Evolutionary conservation across 441 rosid species (phyloP).

Genomic region (Erodium chrysanthum): DNA sequence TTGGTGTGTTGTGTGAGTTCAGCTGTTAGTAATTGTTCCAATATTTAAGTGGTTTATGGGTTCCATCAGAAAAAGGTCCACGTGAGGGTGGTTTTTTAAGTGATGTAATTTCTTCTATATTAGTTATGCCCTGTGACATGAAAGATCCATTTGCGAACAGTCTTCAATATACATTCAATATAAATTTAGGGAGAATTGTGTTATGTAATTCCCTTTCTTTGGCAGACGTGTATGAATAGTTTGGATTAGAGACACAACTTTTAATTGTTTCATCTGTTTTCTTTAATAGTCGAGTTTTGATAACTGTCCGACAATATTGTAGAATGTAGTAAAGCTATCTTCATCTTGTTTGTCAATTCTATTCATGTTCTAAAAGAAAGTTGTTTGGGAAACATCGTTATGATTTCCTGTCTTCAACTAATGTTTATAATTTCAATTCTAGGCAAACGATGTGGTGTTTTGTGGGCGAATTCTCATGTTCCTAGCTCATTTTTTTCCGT

Average conservation of each 20-base stretch:
- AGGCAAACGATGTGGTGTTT: slow-evolving; percentile 96
- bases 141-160: not conserved
- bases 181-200: not conserved
- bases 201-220: not conserved
- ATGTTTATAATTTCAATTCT: slow-evolving; percentile 21
- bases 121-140: not conserved
- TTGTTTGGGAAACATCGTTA: not conserved
- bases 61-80: not conserved
- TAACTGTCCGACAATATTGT: not conserved
- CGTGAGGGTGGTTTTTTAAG: not conserved
- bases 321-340: not conserved
- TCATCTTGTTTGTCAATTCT: not conserved
- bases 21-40: not conserved
- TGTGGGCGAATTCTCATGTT: slow-evolving; percentile 96
- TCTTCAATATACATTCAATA: not conserved
- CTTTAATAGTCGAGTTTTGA: not conserved
- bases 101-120: not conserved
- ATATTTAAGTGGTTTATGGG: not conserved
- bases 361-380: not conserved
- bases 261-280: not conserved
- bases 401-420: slow-evolving; percentile 1
- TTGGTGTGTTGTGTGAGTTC: not conserved
- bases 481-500: slow-evolving; percentile 85
- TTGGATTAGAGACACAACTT: not conserved
- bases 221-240: not conserved